Base-by-base conservation (phyloP, 202 grass and related monocot genomes). In the Dendrocalamus latiflorus region DNA sequence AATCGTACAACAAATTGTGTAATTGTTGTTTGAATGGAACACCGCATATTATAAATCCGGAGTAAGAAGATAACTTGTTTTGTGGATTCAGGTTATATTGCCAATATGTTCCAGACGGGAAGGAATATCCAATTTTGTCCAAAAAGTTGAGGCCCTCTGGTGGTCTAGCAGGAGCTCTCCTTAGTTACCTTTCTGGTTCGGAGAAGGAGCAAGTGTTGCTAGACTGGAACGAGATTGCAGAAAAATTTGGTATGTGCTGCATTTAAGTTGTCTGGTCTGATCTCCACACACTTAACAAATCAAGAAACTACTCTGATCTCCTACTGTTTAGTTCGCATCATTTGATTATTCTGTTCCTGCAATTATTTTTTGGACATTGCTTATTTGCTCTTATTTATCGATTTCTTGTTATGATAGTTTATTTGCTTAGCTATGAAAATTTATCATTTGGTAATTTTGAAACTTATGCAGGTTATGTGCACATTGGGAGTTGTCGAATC, bases 181-280 rank as follows among this genome's bases (percentile, higher is more conserved):
- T 95, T 51, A 65, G 78, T 74, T 93, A 81, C 65, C 66, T 95
- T 81, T 80, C 78, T 89, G 70, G 79, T 71, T 84, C 60, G 18
- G 73, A 75, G 16, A 87, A 98, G 77, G 95, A 98, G 43, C 86
- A 95, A 83, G 62, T 89, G 55, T 77, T 95, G 70, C 93, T 98
- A 65, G 89, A 98, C 77, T 98, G 95, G 95, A 95, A 95, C 49
- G 74, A 89, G 78, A 78, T 98, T 49, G 95, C 95, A 64, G 70
- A 90, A 85, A 77, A 92, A 61, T 89, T 77, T 90, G 93, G 95
- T 91, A 89, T 30, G 87, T 87, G 34, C 34, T 65, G 62, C 59
- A 51, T 68, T 36, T 66, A 61, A 42, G 51, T 15, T 21, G 7
- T 53, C 4, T 60, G 14, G 16, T 39, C 9, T 80, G 68, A 26